Evolutionary conservation across 192 early-diverging fungal genomes (phyloP).

Genomic region (Coemansia sp.): DNA sequence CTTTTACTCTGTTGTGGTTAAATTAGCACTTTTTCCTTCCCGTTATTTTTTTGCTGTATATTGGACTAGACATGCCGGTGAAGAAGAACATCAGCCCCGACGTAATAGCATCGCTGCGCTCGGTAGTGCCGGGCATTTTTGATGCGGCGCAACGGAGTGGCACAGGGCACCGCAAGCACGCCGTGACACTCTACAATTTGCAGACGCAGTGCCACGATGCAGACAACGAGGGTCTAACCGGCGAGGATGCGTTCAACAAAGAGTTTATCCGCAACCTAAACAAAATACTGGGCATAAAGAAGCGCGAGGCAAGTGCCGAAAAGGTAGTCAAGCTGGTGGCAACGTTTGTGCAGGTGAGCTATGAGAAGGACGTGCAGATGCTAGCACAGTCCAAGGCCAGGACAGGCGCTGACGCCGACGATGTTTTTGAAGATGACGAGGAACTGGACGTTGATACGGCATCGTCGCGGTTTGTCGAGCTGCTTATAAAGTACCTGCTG

Average conservation of each 20-base stretch:
- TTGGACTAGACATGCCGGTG: constrained; percentile 18
- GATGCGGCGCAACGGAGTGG: constrained; percentile 68
- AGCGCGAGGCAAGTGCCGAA: constrained; percentile 68
- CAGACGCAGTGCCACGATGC: constrained; percentile 57
- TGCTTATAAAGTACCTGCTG: constrained; percentile 65
- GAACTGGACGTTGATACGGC: constrained; percentile 50
- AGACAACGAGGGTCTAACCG: constrained; percentile 40
- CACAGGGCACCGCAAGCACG: constrained; percentile 67
- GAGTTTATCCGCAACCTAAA: constrained; percentile 79
- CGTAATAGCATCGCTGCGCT: constrained; percentile 48
- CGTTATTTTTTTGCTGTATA: constrained; percentile 5
- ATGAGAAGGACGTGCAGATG: constrained; percentile 57
- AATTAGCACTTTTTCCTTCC: neutral
- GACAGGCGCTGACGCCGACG: constrained; percentile 18
- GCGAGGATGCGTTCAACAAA: constrained; percentile 68
- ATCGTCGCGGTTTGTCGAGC: constrained; percentile 68
- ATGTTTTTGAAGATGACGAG: constrained; percentile 31
- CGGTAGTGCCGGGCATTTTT: constrained; percentile 65
- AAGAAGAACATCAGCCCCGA: constrained; percentile 37
- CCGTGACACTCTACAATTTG: constrained; percentile 70
- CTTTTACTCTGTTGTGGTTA: no score
- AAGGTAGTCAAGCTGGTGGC: constrained; percentile 71
- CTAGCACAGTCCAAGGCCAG: constrained; percentile 17
- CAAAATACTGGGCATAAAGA: constrained; percentile 72
- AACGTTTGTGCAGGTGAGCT: constrained; percentile 67